These are phyloP conservation scores for Wickerhamiella alocasiicola DNA, from an alignment of 805 yeast species.

Conservation along the genomic window DNA sequence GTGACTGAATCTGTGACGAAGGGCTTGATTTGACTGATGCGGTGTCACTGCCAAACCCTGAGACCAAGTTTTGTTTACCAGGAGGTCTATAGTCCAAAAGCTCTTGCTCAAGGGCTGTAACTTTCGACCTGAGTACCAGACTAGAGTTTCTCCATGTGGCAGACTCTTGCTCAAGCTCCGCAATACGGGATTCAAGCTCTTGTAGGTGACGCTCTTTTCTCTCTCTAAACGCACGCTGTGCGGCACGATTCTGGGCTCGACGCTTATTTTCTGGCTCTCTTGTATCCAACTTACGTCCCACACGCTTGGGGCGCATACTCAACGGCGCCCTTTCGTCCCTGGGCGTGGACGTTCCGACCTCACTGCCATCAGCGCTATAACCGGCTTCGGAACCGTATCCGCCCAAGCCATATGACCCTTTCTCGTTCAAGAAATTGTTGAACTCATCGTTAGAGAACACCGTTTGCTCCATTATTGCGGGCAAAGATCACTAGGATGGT, in stretches of 20 bases:
- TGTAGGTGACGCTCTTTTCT: slow-evolving; percentile 79
- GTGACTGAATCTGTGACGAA: background rate
- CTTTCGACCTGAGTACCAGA: slow-evolving; percentile 63
- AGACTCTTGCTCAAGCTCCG: slow-evolving; percentile 57
- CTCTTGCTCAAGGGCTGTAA: slow-evolving; percentile 60
- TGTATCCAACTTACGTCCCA: slow-evolving; percentile 43
- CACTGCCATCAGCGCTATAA: background rate
- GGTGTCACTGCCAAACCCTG: too few relatives aligned
- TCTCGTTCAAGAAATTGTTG: background rate
- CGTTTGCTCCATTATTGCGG: background rate
- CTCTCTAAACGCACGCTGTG: slow-evolving; percentile 95
- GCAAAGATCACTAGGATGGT: too few relatives aligned
- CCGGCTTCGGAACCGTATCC: background rate
- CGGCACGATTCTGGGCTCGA: slow-evolving; percentile 94
- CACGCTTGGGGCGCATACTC: slow-evolving; percentile 12
- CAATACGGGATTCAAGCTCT: slow-evolving; percentile 72
- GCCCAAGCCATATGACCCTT: background rate
- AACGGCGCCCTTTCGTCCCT: slow-evolving; percentile 7
- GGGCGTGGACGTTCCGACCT: background rate
- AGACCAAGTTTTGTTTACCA: too few relatives aligned
- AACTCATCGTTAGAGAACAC: background rate
- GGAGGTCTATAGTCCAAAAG: slow-evolving; percentile 24
- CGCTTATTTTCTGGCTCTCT: slow-evolving; percentile 79
- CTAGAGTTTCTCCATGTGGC: slow-evolving; percentile 57
- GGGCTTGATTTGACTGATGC: background rate